A percentile compares a stretch with the other conserved stretches of the same genome.
Conservation (phyloP, 805 yeast species). For the Saccharomycodes ludwigii region DNA sequence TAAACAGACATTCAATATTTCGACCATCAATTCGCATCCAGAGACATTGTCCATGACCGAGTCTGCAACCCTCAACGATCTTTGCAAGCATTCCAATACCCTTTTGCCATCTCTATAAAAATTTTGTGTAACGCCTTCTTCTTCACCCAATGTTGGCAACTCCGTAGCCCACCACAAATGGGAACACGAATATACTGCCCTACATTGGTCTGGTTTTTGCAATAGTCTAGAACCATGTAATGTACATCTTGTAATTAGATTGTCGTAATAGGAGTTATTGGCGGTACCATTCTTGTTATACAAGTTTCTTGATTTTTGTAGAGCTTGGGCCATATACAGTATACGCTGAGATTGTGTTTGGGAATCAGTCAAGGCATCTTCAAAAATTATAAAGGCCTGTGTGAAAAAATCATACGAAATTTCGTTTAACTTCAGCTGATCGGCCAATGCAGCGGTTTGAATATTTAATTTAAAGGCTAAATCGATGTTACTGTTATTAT, state of each 20-base stretch:
- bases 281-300: constrained; percentile 35
- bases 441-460: constrained; percentile 64
- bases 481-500: too few species aligned
- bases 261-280: constrained; percentile 39
- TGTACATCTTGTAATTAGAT: constrained; percentile 73
- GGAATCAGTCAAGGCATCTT: constrained; percentile 45
- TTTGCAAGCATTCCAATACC: constrained; percentile 82
- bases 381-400: constrained; percentile 78
- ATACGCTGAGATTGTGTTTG: constrained; percentile 41
- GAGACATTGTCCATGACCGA: constrained; percentile 68
- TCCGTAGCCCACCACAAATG: constrained; percentile 93
- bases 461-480: constrained; percentile 36
- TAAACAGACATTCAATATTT: constrained; percentile 74
- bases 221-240: constrained; percentile 78
- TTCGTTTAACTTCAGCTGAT: constrained; percentile 58
- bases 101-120: constrained; percentile 47
- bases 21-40: constrained; percentile 73
- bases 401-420: constrained; percentile 80
- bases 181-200: constrained; percentile 72
- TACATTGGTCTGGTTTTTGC: constrained; percentile 89
- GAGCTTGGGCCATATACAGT: constrained; percentile 34
- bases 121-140: constrained; percentile 28
- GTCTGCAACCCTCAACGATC: constrained; percentile 82
- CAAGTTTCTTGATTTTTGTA: constrained; percentile 40
- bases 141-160: constrained; percentile 33